These are phyloP conservation scores for Rutstroemia sp. DNA, from an alignment of 2,329 filamentous ascomycete genomes.

Conservation along the genomic window DNA sequence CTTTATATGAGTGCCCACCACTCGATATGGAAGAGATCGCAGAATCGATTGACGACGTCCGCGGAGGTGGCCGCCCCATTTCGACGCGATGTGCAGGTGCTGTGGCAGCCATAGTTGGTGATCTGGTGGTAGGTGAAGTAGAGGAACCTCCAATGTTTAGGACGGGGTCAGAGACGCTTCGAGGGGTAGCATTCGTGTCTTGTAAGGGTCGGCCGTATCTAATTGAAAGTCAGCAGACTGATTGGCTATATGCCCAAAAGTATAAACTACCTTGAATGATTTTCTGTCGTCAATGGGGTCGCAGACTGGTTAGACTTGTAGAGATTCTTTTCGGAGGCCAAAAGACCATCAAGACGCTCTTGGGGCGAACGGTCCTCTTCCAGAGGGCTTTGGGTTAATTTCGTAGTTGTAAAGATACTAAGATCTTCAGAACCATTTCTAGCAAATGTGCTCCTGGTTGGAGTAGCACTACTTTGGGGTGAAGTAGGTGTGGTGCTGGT, in stretches of 20 bases:
- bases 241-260: neutral
- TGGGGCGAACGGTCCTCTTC: conserved; percentile 28
- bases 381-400: conserved; percentile 12
- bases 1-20: conserved; percentile 50
- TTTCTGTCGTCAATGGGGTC: conserved; percentile 11
- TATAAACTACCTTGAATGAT: conserved; percentile 18
- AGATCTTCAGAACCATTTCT: conserved; percentile 18
- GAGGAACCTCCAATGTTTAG: conserved; percentile 19
- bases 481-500: conserved; percentile 26
- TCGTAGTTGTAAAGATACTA: conserved; percentile 14
- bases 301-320: conserved; percentile 20
- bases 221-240: neutral
- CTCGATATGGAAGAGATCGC: conserved; percentile 73
- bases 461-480: conserved; percentile 25
- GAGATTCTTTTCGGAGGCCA: conserved; percentile 30
- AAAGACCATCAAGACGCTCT: conserved; percentile 30
- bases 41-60: conserved; percentile 88
- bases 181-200: conserved; percentile 22
- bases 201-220: conserved; percentile 20
- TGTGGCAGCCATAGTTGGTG: conserved; percentile 24
- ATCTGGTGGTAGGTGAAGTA: conserved; percentile 17
- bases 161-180: conserved; percentile 30
- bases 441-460: conserved; percentile 25
- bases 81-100: conserved; percentile 24
- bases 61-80: conserved; percentile 38